Percentiles rank a stretch among this genome's conserved stretches.
Conservation (phyloP, 2,329 filamentous ascomycete genomes). For the Shiraia bambusicola region DNA sequence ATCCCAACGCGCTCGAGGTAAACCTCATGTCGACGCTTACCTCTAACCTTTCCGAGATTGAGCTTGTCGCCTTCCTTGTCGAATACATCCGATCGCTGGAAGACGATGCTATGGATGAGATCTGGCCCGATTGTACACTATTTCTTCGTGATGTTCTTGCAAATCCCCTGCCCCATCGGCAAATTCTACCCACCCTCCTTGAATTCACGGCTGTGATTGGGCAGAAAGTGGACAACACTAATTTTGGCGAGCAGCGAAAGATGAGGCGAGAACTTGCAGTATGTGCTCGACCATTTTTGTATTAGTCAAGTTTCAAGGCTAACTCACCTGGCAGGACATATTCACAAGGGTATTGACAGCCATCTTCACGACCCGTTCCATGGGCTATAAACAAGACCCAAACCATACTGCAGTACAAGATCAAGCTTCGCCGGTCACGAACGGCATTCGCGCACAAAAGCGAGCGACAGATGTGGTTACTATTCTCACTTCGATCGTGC, state of each 20-base stretch:
- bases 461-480: slow-evolving; percentile 65
- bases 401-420: slow-evolving; percentile 37
- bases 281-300: slow-evolving; percentile 44
- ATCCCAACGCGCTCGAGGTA: slow-evolving; percentile 75
- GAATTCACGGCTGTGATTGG: slow-evolving; percentile 89
- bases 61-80: slow-evolving; percentile 84
- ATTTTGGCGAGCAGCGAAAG: slow-evolving; percentile 89
- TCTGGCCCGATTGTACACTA: slow-evolving; percentile 90
- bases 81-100: slow-evolving; percentile 88
- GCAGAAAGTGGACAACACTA: slow-evolving; percentile 96
- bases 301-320: slow-evolving; percentile 22
- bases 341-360: slow-evolving; percentile 85
- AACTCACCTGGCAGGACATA: slow-evolving; percentile 63
- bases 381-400: slow-evolving; percentile 66
- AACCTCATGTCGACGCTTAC: slow-evolving; percentile 85
- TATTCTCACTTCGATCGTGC: slow-evolving; percentile 76
- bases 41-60: slow-evolving; percentile 76
- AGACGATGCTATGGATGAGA: slow-evolving; percentile 97
- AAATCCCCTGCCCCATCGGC: slow-evolving; percentile 92
- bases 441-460: slow-evolving; percentile 47
- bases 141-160: slow-evolving; percentile 87
- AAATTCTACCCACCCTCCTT: slow-evolving; percentile 80
- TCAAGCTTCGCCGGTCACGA: slow-evolving; percentile 23
- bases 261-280: slow-evolving; percentile 89
- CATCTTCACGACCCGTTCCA: slow-evolving; percentile 87